A percentile compares a stretch with the other conserved stretches of the same genome.
Conservation (phyloP, 352 stramenopile genomes). For the Globisporangium barbulae region DNA sequence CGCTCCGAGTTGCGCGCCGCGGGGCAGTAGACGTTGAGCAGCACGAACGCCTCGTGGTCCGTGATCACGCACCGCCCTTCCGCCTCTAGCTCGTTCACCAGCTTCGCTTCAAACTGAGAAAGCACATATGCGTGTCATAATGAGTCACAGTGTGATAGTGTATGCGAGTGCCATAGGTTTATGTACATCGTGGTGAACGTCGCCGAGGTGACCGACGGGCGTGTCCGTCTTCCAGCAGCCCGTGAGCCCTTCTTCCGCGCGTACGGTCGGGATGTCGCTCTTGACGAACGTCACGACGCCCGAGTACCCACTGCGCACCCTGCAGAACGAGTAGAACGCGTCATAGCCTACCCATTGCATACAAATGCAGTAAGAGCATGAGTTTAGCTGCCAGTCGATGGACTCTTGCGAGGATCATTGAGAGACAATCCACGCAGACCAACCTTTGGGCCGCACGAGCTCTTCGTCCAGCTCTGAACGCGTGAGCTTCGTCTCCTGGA, state of each 20-base stretch:
- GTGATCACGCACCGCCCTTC: slow-evolving; percentile 88
- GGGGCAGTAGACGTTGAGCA: slow-evolving; percentile 90
- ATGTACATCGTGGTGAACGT: slow-evolving; percentile 36
- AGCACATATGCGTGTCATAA: neutral
- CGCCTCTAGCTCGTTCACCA: slow-evolving; percentile 59
- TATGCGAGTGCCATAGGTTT: too few relatives aligned
- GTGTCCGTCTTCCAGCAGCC: slow-evolving; percentile 56
- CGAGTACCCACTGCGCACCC: slow-evolving; percentile 64
- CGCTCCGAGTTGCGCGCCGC: slow-evolving; percentile 64
- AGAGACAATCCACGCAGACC: too few relatives aligned
- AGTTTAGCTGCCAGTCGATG: neutral
- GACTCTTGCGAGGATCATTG: neutral
- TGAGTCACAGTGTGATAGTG: neutral
- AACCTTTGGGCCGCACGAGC: slow-evolving; percentile 53
- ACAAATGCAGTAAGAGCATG: neutral
- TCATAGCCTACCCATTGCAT: slow-evolving; percentile 50
- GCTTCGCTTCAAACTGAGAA: slow-evolving; percentile 42
- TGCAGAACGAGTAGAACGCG: slow-evolving; percentile 83
- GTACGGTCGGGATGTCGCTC: slow-evolving; percentile 40
- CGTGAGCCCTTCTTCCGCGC: slow-evolving; percentile 72
- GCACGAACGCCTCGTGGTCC: slow-evolving; percentile 84
- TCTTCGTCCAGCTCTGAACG: slow-evolving; percentile 79
- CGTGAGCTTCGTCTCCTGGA: slow-evolving; percentile 88
- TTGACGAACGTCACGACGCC: slow-evolving; percentile 77
- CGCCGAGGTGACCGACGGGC: slow-evolving; percentile 50